Conservation (phyloP, 805 yeast species). For the Torulaspora maleeae region DNA sequence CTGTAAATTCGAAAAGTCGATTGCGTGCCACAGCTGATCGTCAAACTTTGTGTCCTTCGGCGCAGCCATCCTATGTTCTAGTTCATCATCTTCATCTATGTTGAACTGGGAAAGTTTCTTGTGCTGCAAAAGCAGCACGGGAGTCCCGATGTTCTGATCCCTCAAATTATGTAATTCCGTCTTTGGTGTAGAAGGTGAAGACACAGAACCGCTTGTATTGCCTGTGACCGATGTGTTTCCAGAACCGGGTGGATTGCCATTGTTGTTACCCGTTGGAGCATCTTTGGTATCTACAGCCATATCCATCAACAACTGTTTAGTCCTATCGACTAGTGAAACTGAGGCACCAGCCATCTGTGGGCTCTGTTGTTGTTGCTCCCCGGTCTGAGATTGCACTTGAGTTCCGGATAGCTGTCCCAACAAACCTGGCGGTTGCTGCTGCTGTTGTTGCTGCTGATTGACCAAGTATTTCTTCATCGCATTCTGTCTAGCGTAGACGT, state of each 20-base stretch:
- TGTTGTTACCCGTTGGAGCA: constrained; percentile 4
- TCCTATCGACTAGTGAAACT: constrained; percentile 32
- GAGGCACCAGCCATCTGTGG: constrained; percentile 30
- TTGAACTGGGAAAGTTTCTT: constrained; percentile 41
- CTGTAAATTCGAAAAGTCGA: constrained; percentile 90
- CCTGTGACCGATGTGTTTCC: constrained; percentile 16
- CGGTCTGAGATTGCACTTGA: constrained; percentile 8
- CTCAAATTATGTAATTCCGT: constrained; percentile 27
- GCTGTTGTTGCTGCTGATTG: constrained; percentile 23
- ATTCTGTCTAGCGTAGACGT: constrained; percentile 37
- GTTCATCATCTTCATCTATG: constrained; percentile 54
- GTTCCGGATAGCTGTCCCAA: constrained; percentile 7
- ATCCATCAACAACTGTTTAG: constrained; percentile 32
- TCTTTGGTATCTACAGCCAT: constrained; percentile 24
- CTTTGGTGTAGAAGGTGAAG: constrained; percentile 35
- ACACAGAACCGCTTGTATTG: constrained; percentile 24
- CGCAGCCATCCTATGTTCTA: constrained; percentile 24
- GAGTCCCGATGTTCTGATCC: constrained; percentile 24
- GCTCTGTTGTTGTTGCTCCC: constrained; percentile 11
- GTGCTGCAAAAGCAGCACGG: constrained; percentile 35
- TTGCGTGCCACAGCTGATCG: constrained; percentile 88
- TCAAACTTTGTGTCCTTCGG: constrained; percentile 36
- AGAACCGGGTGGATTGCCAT: constrained; percentile 10
- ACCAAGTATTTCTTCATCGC: constrained; percentile 35
- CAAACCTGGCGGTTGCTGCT: constrained; percentile 11